Evolutionary conservation across 805 yeast species (phyloP), one percentile per base, ranked within the genome.

Genomic region (Saccharomycopsis selenospora): DNA sequence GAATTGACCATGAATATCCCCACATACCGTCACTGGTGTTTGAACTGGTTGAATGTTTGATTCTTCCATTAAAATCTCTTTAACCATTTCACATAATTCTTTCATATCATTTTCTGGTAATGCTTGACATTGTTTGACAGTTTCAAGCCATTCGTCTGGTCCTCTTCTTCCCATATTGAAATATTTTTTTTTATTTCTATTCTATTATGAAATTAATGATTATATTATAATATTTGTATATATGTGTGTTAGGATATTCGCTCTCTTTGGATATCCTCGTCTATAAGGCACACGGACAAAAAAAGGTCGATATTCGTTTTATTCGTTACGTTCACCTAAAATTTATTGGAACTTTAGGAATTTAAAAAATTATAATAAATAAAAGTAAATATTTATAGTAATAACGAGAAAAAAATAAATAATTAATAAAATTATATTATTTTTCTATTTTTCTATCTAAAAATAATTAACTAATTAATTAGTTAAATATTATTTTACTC

Each of bases 1-100:
- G 65, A 91, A 91, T 65, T 91, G 99, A 3, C 99, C 99, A 66
- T 91, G 99, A 59, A 91, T 93, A 67, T 91, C 99, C 61, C 95
- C 97, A 69, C 96, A 89, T 1, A 89, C 96, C 0, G 96, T 88
- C 4, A 89, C 97, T 1, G 97, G 97, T 25, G 88, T 78, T 60
- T 81, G 84, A 2, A 89, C 96, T 0, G 96, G 96, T 62, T 89
- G 96, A 54, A 90, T 88, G 63, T 90, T 90, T 38, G 93, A 83
- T 60, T 89, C 97, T 63, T 91, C 98, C 97, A 93, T 93, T 52
- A 91, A 67, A 30, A 91, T 71, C 63, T 90, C 97, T 65, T 93
- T 91, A 43, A 91, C 96, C 71, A 83, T 78, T 67, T 93, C 99
- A 66, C 99, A 91, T 41, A 91, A 73, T 60, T 87, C 95, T 62